Evolutionary conservation across 1,139 yeast species (phyloP), one percentile per base, ranked within the genome.

Genomic region (Suhomyces wounanorum): DNA sequence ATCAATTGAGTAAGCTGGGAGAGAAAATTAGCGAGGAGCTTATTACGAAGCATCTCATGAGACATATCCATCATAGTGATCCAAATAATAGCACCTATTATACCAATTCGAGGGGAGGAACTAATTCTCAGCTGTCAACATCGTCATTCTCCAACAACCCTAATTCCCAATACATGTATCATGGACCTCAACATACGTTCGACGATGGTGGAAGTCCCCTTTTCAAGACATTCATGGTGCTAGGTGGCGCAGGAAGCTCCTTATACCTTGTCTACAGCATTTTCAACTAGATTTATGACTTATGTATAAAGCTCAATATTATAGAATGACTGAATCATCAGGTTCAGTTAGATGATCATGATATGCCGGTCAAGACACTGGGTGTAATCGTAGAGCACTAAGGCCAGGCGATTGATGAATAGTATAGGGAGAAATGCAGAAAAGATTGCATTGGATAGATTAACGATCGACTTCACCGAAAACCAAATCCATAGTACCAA

Each of bases 401-500:
- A 9, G 42, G 30, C 42, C 42, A 25, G 14, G 33, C 18, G 40
- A 36, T 23, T 36, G 40, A 36, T 40, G 44, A 16, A 25, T 39
- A 14, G 13, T 18, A 23, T 21, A 31, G 44, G 31, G 37, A 23
- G 23, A 30, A 16, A 41, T 41, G 44, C 44, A 23, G 42, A 23
- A 17, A 25, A n/a, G 17, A 16, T 30, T 31, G 37, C 44, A 41
- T 41, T 16, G 36, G 36, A 28, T 17, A 33, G 44, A 28, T 36
- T 76, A 89, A 75, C 96, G 91, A 77, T 89, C 96, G 61, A 89
- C 96, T 73, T 89, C 96, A 65, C 96, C 96, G 69, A 89, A 89
- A 70, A 89, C 96, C 71, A 89, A 83, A 78, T 89, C 96, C 96
- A 89, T 89, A 55, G 96, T 89, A 77, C 96, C 96, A 66, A 89